These are phyloP conservation scores for Psilocybe sp. DNA, from an alignment of 768 basidiomycete genomes.

Conservation along the genomic window DNA sequence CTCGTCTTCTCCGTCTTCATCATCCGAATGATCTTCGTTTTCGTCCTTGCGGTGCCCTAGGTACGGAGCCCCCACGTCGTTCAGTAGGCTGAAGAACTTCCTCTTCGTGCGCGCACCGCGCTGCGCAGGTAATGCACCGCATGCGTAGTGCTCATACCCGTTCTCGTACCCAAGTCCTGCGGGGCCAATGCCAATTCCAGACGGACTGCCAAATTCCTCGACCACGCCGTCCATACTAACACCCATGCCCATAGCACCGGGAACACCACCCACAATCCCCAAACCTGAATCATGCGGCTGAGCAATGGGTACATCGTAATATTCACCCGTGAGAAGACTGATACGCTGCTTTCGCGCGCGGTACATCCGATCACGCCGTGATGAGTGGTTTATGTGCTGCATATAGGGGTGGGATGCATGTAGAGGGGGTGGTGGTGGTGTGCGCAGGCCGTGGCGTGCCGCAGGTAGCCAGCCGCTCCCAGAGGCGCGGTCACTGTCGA, in stretches of 20 bases:
- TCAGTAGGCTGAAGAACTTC: conserved; percentile 54
- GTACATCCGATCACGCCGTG: conserved; percentile 14
- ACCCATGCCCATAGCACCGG: too few species aligned
- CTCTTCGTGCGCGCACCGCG: conserved; percentile 31
- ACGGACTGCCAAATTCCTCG: too few species aligned
- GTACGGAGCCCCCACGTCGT: conserved; percentile 23
- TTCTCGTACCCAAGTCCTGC: conserved; percentile 29
- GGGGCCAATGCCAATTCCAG: too few species aligned
- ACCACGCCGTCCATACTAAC: too few species aligned
- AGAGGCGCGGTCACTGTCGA: conserved; percentile 32
- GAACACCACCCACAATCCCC: too few species aligned
- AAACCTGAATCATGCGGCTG: too few species aligned
- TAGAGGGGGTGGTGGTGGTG: conserved; percentile 11
- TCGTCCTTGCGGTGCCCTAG: neutral
- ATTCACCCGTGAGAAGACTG: conserved; percentile 65
- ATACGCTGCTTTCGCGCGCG: conserved; percentile 48
- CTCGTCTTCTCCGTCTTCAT: conserved; percentile 15
- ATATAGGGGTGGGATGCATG: conserved; percentile 17
- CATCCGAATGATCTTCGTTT: conserved; percentile 16
- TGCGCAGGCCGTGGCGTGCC: conserved; percentile 18
- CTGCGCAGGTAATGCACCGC: conserved; percentile 25
- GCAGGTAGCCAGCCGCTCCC: conserved; percentile 14
- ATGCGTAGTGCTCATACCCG: conserved; percentile 38
- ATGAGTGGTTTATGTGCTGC: conserved; percentile 5
- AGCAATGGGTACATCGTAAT: conserved; percentile 42